A percentile compares a stretch with the other conserved stretches of the same genome.
Conservation (phyloP, 2,329 filamentous ascomycete species). For the Colletotrichum karsti region DNA sequence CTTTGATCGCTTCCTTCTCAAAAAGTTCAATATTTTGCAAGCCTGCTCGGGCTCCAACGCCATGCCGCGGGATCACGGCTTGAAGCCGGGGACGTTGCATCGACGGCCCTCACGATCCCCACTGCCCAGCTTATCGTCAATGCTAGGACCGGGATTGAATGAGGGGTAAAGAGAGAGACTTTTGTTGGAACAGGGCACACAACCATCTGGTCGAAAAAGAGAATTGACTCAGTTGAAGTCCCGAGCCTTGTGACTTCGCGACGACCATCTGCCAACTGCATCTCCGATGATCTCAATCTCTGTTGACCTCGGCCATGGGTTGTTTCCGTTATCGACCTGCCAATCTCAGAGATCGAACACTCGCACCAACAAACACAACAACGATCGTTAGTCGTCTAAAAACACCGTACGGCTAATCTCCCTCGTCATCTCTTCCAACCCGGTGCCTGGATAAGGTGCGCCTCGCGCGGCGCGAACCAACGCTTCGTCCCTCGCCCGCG, state of each 20-base stretch:
- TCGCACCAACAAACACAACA: neutral
- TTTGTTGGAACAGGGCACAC: neutral
- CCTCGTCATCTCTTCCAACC: neutral
- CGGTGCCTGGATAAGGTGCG: neutral
- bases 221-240: no score
- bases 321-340: neutral
- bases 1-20: neutral
- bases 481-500: neutral
- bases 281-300: neutral
- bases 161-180: constrained; percentile 5
- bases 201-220: neutral
- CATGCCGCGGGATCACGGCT: constrained; percentile 7
- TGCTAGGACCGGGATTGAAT: neutral
- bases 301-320: neutral
- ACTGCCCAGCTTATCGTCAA: constrained; percentile 1
- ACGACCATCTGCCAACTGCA: neutral
- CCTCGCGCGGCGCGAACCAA: neutral
- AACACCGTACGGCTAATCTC: neutral
- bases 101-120: neutral
- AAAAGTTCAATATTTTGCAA: neutral
- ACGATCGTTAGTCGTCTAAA: neutral
- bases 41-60: neutral
- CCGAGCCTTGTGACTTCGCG: neutral
- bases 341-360: constrained; percentile 4
- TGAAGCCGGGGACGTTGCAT: neutral